These are phyloP conservation scores for Coniochaeta sp. DNA, from an alignment of 2,329 filamentous ascomycete genomes.

Conservation along the genomic window DNA sequence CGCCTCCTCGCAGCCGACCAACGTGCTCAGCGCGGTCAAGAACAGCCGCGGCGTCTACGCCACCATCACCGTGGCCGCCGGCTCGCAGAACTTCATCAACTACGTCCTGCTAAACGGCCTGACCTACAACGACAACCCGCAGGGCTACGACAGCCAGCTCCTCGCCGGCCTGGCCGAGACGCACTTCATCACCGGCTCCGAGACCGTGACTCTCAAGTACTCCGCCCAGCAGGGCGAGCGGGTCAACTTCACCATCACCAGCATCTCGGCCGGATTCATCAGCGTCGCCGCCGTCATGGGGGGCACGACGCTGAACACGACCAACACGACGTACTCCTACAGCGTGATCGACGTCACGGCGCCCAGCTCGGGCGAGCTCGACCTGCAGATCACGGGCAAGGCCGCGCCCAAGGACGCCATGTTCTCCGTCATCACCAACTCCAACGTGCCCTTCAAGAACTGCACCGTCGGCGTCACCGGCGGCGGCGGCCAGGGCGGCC, in stretches of 20 bases:
- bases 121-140: conserved; percentile 14
- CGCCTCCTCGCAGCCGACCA: conserved; percentile 6
- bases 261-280: conserved; percentile 3
- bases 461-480: conserved; percentile 13
- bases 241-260: conserved; percentile 13
- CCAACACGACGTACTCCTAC: not conserved
- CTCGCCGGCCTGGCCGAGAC: conserved; percentile 14
- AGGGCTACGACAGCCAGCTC: conserved; percentile 12
- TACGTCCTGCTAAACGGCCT: conserved; percentile 16
- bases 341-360: conserved; percentile 9
- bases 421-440: conserved; percentile 13
- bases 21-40: conserved; percentile 12
- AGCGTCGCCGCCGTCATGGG: conserved; percentile 8
- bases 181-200: conserved; percentile 11
- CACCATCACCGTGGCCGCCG: conserved; percentile 13
- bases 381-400: conserved; percentile 11
- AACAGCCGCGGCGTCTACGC: conserved; percentile 15
- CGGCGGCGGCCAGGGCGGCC: conserved; percentile 7
- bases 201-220: conserved; percentile 11
- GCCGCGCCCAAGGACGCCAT: conserved; percentile 9
- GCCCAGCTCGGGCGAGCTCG: conserved; percentile 10
- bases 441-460: conserved; percentile 15
- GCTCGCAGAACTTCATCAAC: conserved; percentile 15
- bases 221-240: conserved; percentile 11
- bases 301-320: conserved; percentile 8